Evolutionary conservation across 208 protist genomes (phyloP), one percentile per base, ranked within the genome.

Genomic region (Trypanosoma lewisi): DNA sequence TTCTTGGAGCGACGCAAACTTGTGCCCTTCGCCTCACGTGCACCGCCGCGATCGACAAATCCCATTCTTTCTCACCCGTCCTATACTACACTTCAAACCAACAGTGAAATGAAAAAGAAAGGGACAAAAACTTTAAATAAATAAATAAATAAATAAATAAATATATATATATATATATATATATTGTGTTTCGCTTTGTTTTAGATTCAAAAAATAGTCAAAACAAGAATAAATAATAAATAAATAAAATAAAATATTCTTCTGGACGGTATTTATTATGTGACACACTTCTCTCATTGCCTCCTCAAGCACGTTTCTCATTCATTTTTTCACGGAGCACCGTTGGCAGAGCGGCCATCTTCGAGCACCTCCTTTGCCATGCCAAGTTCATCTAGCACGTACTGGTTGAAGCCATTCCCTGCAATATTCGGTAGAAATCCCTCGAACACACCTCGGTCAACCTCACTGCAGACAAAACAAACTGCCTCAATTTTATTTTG

Each of bases 1-100:
- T 91, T 94, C 54, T 85, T 91, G 8, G 83, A 91, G 30, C 72
- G 76, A 42, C 87, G 83, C 53, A 94, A 74, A 52, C 82, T 91
- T 11, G 75, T 62, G 12, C 82, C 82, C 57, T 94, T 94, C 23
- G 77, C 77, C 67, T 94, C 87, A 9, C 87, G 81, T 16, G 82
- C 84, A 57, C 83, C 83, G 56, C 87, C 87, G 30, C 87, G 81
- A 63, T 91, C 84, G n/a, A 94, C 87, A 56, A 90, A 91, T 16
- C 87, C 87, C 87, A 93, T 93, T 56, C 25, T 21, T 31, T 53
- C 19, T 25, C 28, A n/a, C 5, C 2, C 25, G 0, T 2, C 7
- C 44, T 7, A 36, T 30, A n/a, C 19, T 49, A 25, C 19, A 49
- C 17, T 42, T 51, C 8, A n/a, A n/a, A n/a, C n/a, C n/a, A n/a